Base-by-base conservation (phyloP, 176 grass and related monocot species). In the Aegilops sharonensis region DNA sequence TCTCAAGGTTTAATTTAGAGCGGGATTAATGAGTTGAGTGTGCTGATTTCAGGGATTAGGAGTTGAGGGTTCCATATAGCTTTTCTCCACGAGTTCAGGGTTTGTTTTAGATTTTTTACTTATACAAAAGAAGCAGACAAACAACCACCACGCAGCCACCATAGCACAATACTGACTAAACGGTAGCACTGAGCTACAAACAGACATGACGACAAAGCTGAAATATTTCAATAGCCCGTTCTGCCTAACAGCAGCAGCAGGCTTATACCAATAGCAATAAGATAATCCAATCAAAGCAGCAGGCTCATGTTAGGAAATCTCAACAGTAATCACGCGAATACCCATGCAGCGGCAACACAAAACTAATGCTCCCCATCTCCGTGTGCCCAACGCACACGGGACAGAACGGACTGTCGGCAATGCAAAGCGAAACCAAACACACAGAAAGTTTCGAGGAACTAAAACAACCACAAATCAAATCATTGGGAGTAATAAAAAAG, bases 401-500 rank as follows among this genome's bases (percentile, higher is more conserved):
- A 74, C 43, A 75, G 20, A 43, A 45, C 9, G 21, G 59, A 15
- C 15, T 47, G 80, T 73, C 56, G 25, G 24, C 50, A 34, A 64
- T 34, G 69, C 56, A 77, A 62, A 67, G 30, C 20, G 11, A 27
- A 64, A 29, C 64, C 3, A 13, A 67, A 66, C 56, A 64, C 6
- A 75, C 39, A 15, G 5, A 4, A 50, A 61, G 6, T 81, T 35
- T 80, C 21, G 75, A 75, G 3, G 25, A 61, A 11, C 34, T 30
- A 75, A 91, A 91, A 80, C 34, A 83, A 90, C 11, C 24, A 2
- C 14, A 5, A 12, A 75, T 5, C 14, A 5, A 12, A 75, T 47
- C 75, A 75, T 32, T 37, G 68, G 36, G 61, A 36, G 59, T 23
- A 80, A 11, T 64, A 45, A 25, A 18, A 18, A 54, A 18, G 50